Evolutionary conservation across 306 rosid genomes (phyloP).

Genomic region (Cicer chorassanicum): DNA sequence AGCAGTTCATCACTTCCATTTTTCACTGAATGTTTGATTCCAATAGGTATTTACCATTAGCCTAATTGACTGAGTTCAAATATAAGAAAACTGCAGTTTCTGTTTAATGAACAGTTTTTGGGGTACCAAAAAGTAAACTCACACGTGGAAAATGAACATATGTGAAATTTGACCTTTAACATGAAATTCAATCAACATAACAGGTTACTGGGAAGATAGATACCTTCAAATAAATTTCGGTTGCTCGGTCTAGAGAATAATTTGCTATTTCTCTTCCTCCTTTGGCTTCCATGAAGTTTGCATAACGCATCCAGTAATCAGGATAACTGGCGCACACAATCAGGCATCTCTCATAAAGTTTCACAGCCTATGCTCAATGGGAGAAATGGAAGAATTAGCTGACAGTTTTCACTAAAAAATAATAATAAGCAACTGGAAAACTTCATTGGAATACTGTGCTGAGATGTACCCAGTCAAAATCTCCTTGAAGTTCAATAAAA

Average conservation of each 20-base stretch:
- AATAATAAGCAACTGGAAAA: constrained; percentile 20
- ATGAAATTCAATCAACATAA: constrained; percentile 42
- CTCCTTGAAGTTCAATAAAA: constrained; percentile 79
- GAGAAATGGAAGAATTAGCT: constrained; percentile 38
- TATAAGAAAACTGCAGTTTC: constrained; percentile 1
- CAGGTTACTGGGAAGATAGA: constrained; percentile 38
- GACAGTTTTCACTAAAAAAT: background rate
- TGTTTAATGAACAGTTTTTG: background rate
- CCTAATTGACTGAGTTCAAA: constrained; percentile 19
- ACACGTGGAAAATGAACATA: background rate
- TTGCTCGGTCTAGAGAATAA: constrained; percentile 81
- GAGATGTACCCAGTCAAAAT: constrained; percentile 86
- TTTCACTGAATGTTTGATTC: background rate
- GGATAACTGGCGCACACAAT: constrained; percentile 90
- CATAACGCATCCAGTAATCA: constrained; percentile 95
- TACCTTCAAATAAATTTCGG: constrained; percentile 78
- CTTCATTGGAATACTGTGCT: constrained; percentile 39
- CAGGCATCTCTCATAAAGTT: constrained; percentile 90
- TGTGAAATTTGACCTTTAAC: constrained; percentile 26
- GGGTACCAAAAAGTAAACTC: background rate
- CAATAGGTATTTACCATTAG: background rate
- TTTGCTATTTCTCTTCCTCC: constrained; percentile 96
- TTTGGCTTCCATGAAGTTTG: constrained; percentile 80
- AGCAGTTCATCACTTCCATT: background rate
- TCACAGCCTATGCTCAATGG: constrained; percentile 65